Percentiles rank a stretch among this genome's conserved stretches.
These are phyloP conservation scores for Pseudofabraea citricarpa DNA, from an alignment of 2,329 filamentous ascomycete species.

Conservation along the genomic window DNA sequence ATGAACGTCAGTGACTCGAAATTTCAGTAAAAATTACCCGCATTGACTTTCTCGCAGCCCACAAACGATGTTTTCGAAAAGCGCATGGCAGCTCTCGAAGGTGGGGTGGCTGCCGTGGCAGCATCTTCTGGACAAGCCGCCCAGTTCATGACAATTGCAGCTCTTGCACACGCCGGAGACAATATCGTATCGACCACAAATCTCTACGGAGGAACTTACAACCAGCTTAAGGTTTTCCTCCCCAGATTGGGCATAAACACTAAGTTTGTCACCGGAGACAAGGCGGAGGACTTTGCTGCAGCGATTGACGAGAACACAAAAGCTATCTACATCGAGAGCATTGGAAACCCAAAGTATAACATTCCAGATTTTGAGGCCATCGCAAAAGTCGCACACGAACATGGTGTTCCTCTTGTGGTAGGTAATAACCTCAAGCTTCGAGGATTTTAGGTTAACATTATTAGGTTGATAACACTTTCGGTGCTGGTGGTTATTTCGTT, in stretches of 20 bases:
- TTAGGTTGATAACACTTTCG: slow-evolving; percentile 90
- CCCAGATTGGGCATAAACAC: slow-evolving; percentile 82
- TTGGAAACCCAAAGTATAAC: slow-evolving; percentile 92
- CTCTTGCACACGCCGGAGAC: slow-evolving; percentile 82
- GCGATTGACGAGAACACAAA: slow-evolving; percentile 92
- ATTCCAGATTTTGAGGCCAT: slow-evolving; percentile 88
- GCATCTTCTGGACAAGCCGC: slow-evolving; percentile 83
- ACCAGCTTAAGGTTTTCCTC: slow-evolving; percentile 90
- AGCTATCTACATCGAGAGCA: slow-evolving; percentile 86
- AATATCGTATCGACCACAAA: slow-evolving; percentile 91
- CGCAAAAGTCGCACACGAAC: slow-evolving; percentile 69
- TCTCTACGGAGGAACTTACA: slow-evolving; percentile 93
- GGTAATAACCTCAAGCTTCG: slow-evolving; percentile 12
- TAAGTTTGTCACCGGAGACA: slow-evolving; percentile 82
- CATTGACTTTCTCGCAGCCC: slow-evolving; percentile 58
- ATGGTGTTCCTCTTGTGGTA: slow-evolving; percentile 51
- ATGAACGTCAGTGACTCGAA: slow-evolving; percentile 74
- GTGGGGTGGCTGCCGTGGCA: slow-evolving; percentile 81
- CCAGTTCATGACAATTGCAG: slow-evolving; percentile 83
- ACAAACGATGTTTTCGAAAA: slow-evolving; percentile 97
- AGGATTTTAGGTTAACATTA: slow-evolving; percentile 9
- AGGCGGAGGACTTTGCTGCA: slow-evolving; percentile 70
- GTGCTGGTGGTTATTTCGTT: slow-evolving; percentile 83
- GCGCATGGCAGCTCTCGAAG: slow-evolving; percentile 91
- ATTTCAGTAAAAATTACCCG: too few species aligned